These are phyloP conservation scores for Ogataea pignaliae DNA, from an alignment of 805 yeast species.

Conservation along the genomic window DNA sequence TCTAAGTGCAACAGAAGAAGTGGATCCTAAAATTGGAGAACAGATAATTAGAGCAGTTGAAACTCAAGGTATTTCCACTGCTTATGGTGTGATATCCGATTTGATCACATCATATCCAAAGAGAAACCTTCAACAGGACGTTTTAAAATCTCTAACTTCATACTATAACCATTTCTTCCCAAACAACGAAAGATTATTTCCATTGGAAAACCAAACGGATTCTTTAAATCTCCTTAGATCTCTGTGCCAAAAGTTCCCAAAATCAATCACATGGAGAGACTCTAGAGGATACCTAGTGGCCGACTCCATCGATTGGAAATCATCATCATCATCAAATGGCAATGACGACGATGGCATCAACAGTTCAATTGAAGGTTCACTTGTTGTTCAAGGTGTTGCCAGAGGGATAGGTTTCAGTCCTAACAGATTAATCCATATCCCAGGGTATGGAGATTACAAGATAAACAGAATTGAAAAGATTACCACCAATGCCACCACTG, in stretches of 20 bases:
- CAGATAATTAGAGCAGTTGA: conserved; percentile 83
- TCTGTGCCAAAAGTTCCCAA: conserved; percentile 83
- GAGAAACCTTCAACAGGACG: conserved; percentile 71
- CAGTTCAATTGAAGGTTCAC: conserved; percentile 30
- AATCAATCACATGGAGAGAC: conserved; percentile 87
- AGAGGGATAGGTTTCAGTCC: conserved; percentile 83
- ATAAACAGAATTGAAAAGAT: conserved; percentile 60
- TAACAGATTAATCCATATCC: conserved; percentile 76
- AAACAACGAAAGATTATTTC: conserved; percentile 69
- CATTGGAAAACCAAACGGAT: conserved; percentile 65
- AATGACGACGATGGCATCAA: too few relatives aligned
- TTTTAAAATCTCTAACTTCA: conserved; percentile 57
- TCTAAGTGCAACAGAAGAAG: conserved; percentile 82
- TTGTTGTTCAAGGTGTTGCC: conserved; percentile 75
- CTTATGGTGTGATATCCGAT: conserved; percentile 75
- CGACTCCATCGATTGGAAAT: conserved; percentile 51
- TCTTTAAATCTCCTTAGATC: conserved; percentile 67
- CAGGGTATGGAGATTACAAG: conserved; percentile 87
- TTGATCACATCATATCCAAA: conserved; percentile 62
- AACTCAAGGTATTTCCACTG: conserved; percentile 86
- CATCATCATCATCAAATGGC: too few relatives aligned
- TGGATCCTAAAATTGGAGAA: conserved; percentile 77
- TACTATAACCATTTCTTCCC: conserved; percentile 78
- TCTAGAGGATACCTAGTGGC: conserved; percentile 84
- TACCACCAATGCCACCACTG: conserved; percentile 11